Conservation (phyloP, 2,329 filamentous ascomycete genomes). For the Byssochlamys sp. region DNA sequence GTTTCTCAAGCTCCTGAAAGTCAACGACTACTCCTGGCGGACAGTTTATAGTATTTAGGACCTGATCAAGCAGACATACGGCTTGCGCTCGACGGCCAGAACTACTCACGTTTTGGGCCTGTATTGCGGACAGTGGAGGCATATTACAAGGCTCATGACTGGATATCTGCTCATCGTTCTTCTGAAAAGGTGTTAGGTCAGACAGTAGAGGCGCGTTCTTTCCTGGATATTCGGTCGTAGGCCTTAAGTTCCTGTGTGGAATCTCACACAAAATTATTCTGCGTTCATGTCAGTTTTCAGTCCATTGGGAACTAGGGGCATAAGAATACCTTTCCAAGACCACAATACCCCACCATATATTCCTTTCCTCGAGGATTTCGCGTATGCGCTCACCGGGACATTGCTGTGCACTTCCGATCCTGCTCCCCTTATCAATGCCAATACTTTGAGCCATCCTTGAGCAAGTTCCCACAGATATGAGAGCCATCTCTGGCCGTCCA, state of each 20-base stretch:
- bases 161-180: neutral
- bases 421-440: neutral
- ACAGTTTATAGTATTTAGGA: neutral
- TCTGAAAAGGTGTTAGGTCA: neutral
- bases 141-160: neutral
- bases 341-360: conserved; percentile 1
- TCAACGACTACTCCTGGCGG: neutral
- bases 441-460: conserved; percentile 1
- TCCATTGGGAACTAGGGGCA: neutral
- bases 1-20: neutral
- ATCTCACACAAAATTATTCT: neutral
- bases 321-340: conserved; percentile 1
- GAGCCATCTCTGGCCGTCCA: neutral
- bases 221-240: neutral
- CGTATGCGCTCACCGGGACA: neutral
- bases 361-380: neutral
- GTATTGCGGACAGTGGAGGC: neutral
- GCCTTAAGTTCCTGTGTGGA: neutral
- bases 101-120: neutral
- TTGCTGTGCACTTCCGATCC: neutral
- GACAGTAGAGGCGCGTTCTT: neutral
- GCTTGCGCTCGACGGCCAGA: neutral
- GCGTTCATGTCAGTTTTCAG: neutral
- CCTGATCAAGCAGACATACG: neutral
- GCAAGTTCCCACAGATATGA: conserved; percentile 1